Base-by-base conservation (phyloP, 306 rosid genomes). In the Pyrus betulifolia region DNA sequence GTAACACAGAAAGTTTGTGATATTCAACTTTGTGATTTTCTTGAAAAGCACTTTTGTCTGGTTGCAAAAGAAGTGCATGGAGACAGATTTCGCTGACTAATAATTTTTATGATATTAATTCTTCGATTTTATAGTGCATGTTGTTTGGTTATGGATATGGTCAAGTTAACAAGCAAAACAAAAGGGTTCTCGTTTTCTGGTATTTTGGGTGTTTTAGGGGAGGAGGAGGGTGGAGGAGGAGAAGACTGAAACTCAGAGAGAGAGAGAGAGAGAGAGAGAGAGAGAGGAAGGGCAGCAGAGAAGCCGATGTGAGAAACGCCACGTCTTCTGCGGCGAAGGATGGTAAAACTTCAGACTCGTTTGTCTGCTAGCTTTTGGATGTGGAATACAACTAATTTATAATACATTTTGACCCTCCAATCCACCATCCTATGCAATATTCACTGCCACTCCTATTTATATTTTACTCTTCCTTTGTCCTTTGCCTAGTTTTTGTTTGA, bases 291-390 rank as follows among this genome's bases (percentile, higher is more conserved):
- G 12, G 74, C 65, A 14, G 71, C 76, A 85, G 72, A 64, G 87
- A 86, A 81, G 86, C 77, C 91, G 78, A 93, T 81, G 90, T 25
- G 86, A 75, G 82, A 93, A 85, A 84, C 62, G 87, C 82, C 93
- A 90, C 93, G 93, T 84, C 84, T 81, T 88, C 76, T 84, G 96
- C 96, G 93, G 91, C 91, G 85, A 84, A 70, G 87, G 11, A 15
- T 27, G 61, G 31, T 82, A 78, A 79, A 79, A 75, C 67, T 89
- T 88, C 65, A 70, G 83, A 86, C 71, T 84, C 86, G 81, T 75
- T 91, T 93, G 89, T 89, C 91, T 59, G n/a, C 27, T 82, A 70
- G 87, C 64, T 82, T 90, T 89, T 92, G 97, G 97, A 85, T 74
- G 81, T 81, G 90, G 97, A 88, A 90, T 92, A 90, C 64, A 85